Evolutionary conservation across 129 eudicot genomes (phyloP), one percentile per base, ranked within the genome.

Genomic region (Glebionis coronaria): DNA sequence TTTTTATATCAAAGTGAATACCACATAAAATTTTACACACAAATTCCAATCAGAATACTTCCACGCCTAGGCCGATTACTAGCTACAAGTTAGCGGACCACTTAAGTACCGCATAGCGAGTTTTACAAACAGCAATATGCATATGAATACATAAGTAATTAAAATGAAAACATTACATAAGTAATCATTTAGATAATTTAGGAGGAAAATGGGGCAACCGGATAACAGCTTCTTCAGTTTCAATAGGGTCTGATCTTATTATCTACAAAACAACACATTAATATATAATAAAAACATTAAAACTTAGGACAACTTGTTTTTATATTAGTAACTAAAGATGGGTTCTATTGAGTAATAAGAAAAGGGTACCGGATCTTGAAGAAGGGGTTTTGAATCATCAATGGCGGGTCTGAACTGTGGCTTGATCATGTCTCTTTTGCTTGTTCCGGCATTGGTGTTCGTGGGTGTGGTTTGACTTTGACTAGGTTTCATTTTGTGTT

Each of bases 161-260:
- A 23, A 23, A 23, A 23, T n/a, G n/a, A n/a, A n/a, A n/a, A n/a
- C n/a, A n/a, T n/a, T n/a, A n/a, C 47, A 20, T 70, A 70, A 57
- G 18, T 7, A 59, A 49, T 72, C 69, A 76, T 3, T 66, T 63
- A 60, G 54, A 55, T 13, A 55, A 61, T 38, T 70, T 53, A 9
- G 72, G 31, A 42, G 94, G 90, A 42, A 87, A 84, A 65, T 88
- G 83, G 45, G 97, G 97, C 82, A 87, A 79, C 31, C 93, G 81
- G 40, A 91, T 86, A 75, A 91, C 86, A 68, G 96, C 93, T 83
- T 91, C 96, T 69, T 91, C 97, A 1, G 93, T 83, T 78, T 87
- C 93, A 44, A 74, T 81, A 46, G 96, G 97, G 74, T 91, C 95
- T 21, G 96, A 83, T 65, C 97, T 79, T 65, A 86, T 59, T 66